A percentile compares a stretch with the other conserved stretches of the same genome.
Conservation (phyloP, 148 eudicot species). For the Arctostaphylos glauca region DNA sequence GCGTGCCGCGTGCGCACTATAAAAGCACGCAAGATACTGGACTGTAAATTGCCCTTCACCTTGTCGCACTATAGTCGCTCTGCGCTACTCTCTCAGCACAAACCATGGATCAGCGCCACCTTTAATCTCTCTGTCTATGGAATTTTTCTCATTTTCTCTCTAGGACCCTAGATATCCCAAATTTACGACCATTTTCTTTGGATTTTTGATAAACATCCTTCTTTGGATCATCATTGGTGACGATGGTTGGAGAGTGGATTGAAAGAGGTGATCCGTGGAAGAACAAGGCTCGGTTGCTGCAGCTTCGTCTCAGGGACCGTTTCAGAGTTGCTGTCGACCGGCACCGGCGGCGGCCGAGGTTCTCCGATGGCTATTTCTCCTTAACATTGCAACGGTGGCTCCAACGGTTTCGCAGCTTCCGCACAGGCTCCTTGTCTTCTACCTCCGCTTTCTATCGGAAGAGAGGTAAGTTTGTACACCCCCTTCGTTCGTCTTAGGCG, state of each 20-base stretch:
- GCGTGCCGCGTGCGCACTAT: no score
- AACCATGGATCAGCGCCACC: not conserved
- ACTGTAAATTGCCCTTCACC: not conserved
- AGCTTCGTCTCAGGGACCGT: constrained; percentile 46
- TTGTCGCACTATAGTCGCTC: constrained; percentile 12
- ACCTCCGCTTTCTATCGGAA: constrained; percentile 64
- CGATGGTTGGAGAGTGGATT: constrained; percentile 30
- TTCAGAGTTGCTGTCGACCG: constrained; percentile 59
- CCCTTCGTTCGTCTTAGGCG: no score
- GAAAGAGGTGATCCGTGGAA: constrained; percentile 45
- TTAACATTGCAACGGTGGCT: constrained; percentile 45
- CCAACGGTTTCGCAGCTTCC: constrained; percentile 53
- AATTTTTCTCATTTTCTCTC: not conserved
- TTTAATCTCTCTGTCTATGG: not conserved
- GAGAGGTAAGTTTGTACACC: constrained; percentile 41
- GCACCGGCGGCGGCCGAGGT: constrained; percentile 36
- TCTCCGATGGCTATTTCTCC: constrained; percentile 40
- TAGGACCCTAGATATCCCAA: not conserved
- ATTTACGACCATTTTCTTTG: no score
- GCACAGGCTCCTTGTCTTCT: constrained; percentile 46
- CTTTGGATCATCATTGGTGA: not conserved
- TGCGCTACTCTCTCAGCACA: not conserved
- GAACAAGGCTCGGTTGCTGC: constrained; percentile 40
- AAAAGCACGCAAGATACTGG: no score
- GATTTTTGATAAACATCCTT: not conserved